A percentile compares a stretch with the other conserved stretches of the same genome.
Evolutionary conservation across 306 rosid genomes (phyloP).

Genomic region (Acacia acuminata): DNA sequence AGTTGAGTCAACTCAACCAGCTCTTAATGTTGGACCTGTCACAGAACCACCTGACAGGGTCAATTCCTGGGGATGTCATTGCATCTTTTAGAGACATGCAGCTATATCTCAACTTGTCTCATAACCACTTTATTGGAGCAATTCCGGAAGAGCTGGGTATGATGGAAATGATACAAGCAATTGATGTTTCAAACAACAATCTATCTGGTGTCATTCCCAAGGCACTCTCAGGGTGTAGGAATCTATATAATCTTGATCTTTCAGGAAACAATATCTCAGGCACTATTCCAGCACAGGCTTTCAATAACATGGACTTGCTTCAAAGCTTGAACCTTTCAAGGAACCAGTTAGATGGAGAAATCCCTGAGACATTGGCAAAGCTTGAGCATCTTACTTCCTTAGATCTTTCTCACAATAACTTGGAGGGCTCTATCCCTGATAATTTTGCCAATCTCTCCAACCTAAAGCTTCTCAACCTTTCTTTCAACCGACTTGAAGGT

Average conservation of each 20-base stretch:
- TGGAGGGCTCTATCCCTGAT: conserved; percentile 65
- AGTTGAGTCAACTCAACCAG: conserved; percentile 49
- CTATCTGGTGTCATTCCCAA: conserved; percentile 72
- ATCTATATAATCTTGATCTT: conserved; percentile 68
- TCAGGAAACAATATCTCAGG: conserved; percentile 78
- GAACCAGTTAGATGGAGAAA: conserved; percentile 65
- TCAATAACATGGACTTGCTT: conserved; percentile 52
- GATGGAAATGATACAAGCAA: conserved; percentile 68
- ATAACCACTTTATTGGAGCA: conserved; percentile 67
- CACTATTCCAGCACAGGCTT: conserved; percentile 63
- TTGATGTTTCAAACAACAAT: conserved; percentile 83
- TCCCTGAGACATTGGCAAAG: conserved; percentile 52
- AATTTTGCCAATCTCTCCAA: conserved; percentile 54
- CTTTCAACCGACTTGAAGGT: conserved; percentile 83
- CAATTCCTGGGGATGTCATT: conserved; percentile 56
- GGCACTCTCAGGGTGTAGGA: conserved; percentile 58
- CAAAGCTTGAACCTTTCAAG: conserved; percentile 70
- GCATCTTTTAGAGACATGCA: conserved; percentile 58
- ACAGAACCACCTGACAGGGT: conserved; percentile 61
- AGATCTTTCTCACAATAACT: conserved; percentile 79
- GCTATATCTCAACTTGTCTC: conserved; percentile 66
- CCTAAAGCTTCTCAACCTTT: conserved; percentile 65
- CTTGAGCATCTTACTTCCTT: conserved; percentile 59
- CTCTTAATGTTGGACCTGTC: conserved; percentile 70
- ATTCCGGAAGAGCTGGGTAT: conserved; percentile 70